Conservation (phyloP, 169 alveolate genomes). For the Plasmodium vivax region DNA sequence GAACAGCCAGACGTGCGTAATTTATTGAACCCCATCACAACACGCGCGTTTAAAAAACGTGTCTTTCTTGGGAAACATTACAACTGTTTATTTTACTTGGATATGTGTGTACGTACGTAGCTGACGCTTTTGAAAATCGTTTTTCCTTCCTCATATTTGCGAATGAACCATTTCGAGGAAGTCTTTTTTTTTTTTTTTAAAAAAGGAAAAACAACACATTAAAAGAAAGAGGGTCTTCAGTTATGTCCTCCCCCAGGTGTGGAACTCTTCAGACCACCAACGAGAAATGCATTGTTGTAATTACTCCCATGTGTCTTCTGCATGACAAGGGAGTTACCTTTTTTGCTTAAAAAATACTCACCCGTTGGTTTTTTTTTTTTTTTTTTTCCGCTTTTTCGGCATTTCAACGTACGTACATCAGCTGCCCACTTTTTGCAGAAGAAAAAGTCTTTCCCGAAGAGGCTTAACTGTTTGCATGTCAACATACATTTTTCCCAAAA, state of each 20-base stretch:
- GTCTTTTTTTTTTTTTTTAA: background rate
- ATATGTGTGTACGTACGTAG: background rate
- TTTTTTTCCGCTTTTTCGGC: background rate
- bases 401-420: slow-evolving; percentile 1
- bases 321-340: background rate
- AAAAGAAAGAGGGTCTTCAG: background rate
- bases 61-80: background rate
- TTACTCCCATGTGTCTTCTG: background rate
- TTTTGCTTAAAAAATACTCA: background rate
- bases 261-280: background rate
- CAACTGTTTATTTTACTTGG: background rate
- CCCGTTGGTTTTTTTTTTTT: background rate
- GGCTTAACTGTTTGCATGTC: background rate
- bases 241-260: background rate
- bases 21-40: background rate
- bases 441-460: background rate
- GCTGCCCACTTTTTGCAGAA: background rate
- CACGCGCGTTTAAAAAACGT: background rate
- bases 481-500: background rate
- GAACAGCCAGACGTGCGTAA: background rate
- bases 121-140: background rate
- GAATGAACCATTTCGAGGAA: background rate
- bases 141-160: background rate
- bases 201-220: slow-evolving; percentile 3
- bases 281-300: background rate